phyloP scores from a whole-genome alignment of 108 stramenopile genomes.

The Mediolabrus comicus region DNA sequence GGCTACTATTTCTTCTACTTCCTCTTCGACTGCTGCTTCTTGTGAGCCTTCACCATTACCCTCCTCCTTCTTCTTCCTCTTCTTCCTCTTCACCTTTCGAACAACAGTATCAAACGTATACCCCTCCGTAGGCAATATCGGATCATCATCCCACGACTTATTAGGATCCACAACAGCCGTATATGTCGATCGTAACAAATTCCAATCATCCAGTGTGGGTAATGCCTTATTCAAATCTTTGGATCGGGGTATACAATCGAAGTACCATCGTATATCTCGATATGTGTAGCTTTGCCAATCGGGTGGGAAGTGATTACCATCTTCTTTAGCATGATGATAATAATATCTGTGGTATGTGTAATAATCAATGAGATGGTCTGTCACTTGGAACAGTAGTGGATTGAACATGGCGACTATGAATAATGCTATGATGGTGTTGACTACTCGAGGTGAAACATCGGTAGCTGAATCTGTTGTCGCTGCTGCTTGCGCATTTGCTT shows the following conservation, averaged over 20 bases:
- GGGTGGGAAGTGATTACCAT: neutral
- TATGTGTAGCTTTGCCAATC: conserved; percentile 1
- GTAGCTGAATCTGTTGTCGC: neutral
- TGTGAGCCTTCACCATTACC: no score
- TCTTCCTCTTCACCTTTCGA: no score
- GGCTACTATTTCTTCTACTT: neutral
- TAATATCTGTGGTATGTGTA: no score
- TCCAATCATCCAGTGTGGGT: neutral
- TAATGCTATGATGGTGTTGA: neutral
- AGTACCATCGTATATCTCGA: neutral
- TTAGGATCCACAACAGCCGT: neutral
- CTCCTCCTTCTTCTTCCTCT: no score
- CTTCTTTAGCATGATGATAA: no score
- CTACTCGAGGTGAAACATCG: neutral
- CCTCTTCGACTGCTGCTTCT: no score
- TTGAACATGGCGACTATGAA: neutral
- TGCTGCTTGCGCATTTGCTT: neutral
- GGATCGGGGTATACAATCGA: neutral
- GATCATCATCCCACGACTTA: neutral
- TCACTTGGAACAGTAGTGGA: neutral
- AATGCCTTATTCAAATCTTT: neutral
- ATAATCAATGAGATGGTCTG: neutral
- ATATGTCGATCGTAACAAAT: neutral
- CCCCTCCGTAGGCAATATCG: neutral
- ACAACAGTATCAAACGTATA: no score